Evolutionary conservation across 768 basidiomycete species (phyloP), one percentile per base, ranked within the genome.

Genomic region (Podaxis sp.): DNA sequence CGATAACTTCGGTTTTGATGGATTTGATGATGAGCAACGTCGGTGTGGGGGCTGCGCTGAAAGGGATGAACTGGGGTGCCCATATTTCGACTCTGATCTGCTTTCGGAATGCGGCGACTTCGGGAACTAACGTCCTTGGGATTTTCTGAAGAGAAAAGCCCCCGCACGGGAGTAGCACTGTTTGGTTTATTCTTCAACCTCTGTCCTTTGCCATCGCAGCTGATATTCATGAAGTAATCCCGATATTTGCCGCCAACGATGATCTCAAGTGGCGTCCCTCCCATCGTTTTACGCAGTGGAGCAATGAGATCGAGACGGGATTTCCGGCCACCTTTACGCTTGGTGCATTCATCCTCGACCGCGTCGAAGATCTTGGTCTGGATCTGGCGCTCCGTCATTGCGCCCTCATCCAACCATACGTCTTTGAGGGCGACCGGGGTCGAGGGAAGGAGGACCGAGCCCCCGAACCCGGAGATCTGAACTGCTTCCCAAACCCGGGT

Each of bases 381-480:
- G 27, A 68, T 65, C 27, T 65, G 24, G 6, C n/a, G 12, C 37
- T 68, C 66, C 2, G 65, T 65, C 8, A n/a, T 15, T 15, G 66
- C 58, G 6, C 22, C 29, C 0, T 24, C 41, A 24, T 67, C 65
- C 6, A 70, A 49, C 68, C 68, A 70, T 12, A 68, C 66, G 43
- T 70, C 66, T 56, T 68, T 67, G 24, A 70, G 36, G 12, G 66
- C 65, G 1, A 56, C 38, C 4, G 19, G 8, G 8, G 19, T 27
- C 13, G 19, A n/a, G 4, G 19, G 8, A 4, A 22, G 25, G 4
- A 50, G 19, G 49, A 12, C 19, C 5, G 19, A 8, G 11, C 49
- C 49, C 12, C 24, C 49, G 13, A 24, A 12, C 19, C n/a, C 15
- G 11, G 49, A 25, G 24, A 50, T 24, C 19, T 50, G 8, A 22